Conservation (phyloP, 176 grass and related monocot species). For the Cenchrus fungigraminus region DNA sequence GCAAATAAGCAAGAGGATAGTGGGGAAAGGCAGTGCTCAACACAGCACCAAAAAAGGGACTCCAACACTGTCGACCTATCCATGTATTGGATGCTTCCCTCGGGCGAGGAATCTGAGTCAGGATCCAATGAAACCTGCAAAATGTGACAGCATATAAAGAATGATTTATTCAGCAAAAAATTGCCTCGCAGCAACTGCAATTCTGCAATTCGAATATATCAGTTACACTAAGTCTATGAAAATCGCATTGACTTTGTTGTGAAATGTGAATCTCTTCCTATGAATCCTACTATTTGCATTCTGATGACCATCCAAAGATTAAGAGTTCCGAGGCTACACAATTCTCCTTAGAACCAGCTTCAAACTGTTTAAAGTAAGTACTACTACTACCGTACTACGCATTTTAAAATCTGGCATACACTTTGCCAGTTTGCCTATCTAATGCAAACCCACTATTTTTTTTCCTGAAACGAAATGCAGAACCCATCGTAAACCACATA, state of each 20-base stretch:
- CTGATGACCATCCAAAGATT: not conserved
- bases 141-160: not conserved
- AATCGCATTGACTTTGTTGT: not conserved
- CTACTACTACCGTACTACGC: no score
- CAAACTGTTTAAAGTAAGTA: not conserved
- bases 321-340: not conserved
- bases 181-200: not conserved
- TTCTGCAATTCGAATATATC: not conserved
- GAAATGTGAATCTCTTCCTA: not conserved
- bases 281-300: not conserved
- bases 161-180: no score
- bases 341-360: not conserved
- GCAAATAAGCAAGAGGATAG: not conserved
- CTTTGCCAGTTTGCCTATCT: not conserved
- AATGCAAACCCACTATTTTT: not conserved
- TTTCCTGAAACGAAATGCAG: not conserved
- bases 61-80: slow-evolving; percentile 23
- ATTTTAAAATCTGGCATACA: not conserved
- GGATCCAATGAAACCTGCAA: slow-evolving; percentile 50
- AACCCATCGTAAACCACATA: not conserved
- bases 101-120: slow-evolving; percentile 44
- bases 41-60: slow-evolving; percentile 22
- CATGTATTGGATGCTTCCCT: slow-evolving; percentile 41
- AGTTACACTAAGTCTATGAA: not conserved
- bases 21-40: slow-evolving; percentile 17